Conservation (phyloP, 2,329 filamentous ascomycete species). For the Aspergillus unguis region DNA sequence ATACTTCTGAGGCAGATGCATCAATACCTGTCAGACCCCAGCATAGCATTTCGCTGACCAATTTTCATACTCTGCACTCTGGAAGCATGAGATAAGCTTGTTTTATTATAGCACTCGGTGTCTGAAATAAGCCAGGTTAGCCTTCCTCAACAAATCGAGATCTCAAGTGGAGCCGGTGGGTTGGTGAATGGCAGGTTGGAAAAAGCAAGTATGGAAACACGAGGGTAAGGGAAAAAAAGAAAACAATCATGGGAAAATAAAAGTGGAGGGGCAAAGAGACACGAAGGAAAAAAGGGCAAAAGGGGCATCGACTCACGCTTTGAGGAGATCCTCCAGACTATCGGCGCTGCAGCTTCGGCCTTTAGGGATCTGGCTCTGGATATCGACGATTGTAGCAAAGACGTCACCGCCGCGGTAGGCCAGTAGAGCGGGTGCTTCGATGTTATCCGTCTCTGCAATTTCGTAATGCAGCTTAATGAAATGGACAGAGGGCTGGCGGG, state of each 20-base stretch:
- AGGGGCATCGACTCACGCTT: slow-evolving; percentile 46
- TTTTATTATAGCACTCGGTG: slow-evolving; percentile 9
- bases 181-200: neutral
- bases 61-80: neutral
- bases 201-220: slow-evolving; percentile 3
- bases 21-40: too few species aligned
- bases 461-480: slow-evolving; percentile 90
- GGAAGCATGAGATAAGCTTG: neutral
- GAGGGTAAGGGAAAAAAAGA: neutral
- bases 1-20: too few species aligned
- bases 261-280: slow-evolving; percentile 1
- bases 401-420: slow-evolving; percentile 88
- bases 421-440: slow-evolving; percentile 80
- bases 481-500: slow-evolving; percentile 66
- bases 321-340: slow-evolving; percentile 57
- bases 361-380: slow-evolving; percentile 78
- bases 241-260: neutral
- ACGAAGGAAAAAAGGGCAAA: neutral
- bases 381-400: slow-evolving; percentile 82
- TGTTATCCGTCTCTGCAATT: slow-evolving; percentile 90
- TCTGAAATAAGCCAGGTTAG: neutral
- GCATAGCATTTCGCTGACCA: neutral
- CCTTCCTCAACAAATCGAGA: neutral
- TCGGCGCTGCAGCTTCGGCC: slow-evolving; percentile 49
- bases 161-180: neutral